phyloP scores from a whole-genome alignment of 1,139 yeast species.

The Starmera stellimalicola region DNA sequence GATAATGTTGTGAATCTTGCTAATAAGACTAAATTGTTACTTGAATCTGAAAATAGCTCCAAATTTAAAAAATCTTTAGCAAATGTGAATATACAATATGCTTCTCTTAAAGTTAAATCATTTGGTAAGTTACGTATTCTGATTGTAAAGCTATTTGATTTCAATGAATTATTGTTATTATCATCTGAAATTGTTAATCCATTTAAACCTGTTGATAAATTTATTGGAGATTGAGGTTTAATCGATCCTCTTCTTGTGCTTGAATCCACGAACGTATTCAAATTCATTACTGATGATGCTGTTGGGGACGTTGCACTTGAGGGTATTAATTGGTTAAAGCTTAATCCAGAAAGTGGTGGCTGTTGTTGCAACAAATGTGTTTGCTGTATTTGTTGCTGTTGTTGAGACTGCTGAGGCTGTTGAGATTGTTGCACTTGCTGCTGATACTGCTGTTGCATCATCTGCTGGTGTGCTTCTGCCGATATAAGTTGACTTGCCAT shows the following conservation, averaged over 20 bases:
- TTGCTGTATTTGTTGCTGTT: constrained; percentile 1
- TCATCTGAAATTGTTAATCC: constrained; percentile 8
- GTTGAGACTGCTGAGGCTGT: not conserved
- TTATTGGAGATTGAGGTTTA: constrained; percentile 14
- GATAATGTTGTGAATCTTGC: constrained; percentile 60
- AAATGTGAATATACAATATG: constrained; percentile 66
- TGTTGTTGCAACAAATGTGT: not conserved
- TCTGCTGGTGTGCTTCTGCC: not conserved
- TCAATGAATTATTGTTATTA: no score
- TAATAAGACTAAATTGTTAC: constrained; percentile 27
- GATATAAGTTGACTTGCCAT: constrained; percentile 1
- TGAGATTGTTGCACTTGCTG: not conserved
- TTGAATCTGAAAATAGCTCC: constrained; percentile 34
- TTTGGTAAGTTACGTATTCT: constrained; percentile 53
- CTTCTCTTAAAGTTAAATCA: constrained; percentile 70
- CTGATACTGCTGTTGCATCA: not conserved
- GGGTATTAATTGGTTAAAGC: constrained; percentile 20
- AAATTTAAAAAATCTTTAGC: constrained; percentile 64
- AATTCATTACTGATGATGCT: constrained; percentile 9
- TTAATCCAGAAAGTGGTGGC: constrained; percentile 1
- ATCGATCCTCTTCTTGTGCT: constrained; percentile 12
- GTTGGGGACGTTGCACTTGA: constrained; percentile 19
- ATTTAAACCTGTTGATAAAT: constrained; percentile 11
- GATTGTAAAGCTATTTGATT: no score
- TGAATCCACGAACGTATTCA: constrained; percentile 10